These are phyloP conservation scores for Fraxinus anomala DNA, from an alignment of 257 asterid species.

Conservation along the genomic window DNA sequence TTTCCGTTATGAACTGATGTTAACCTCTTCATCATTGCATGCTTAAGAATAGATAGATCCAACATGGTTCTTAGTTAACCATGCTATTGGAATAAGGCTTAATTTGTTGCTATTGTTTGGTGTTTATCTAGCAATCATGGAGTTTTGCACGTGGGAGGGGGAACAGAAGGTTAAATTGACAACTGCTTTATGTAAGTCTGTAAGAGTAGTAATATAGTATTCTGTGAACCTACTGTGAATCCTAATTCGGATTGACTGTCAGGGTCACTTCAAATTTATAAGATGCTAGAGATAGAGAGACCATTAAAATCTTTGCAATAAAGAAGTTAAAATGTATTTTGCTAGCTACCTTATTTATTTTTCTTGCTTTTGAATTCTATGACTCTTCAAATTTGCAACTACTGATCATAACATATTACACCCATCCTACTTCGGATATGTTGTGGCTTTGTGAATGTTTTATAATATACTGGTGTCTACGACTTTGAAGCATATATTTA, in stretches of 20 bases:
- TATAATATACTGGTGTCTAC: neutral
- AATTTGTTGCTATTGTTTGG: neutral
- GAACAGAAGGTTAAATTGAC: neutral
- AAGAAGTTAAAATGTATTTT: neutral
- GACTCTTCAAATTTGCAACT: neutral
- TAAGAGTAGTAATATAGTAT: too few species aligned
- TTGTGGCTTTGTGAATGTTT: neutral
- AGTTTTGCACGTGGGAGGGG: neutral
- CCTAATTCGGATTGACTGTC: neutral
- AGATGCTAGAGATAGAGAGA: neutral
- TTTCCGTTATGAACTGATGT: neutral
- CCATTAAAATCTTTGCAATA: neutral
- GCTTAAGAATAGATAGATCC: constrained; percentile 2
- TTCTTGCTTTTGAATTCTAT: neutral
- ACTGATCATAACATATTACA: neutral
- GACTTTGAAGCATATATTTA: neutral
- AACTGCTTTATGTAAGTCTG: constrained; percentile 1
- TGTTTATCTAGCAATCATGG: neutral
- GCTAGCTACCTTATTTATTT: neutral
- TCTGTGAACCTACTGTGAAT: constrained; percentile 1
- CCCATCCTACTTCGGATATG: neutral
- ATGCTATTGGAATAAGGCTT: neutral
- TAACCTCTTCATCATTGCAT: neutral
- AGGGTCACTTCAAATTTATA: neutral
- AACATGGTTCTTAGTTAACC: neutral